These are phyloP conservation scores for Litchi chinensis DNA, from an alignment of 345 rosid genomes.

Conservation along the genomic window DNA sequence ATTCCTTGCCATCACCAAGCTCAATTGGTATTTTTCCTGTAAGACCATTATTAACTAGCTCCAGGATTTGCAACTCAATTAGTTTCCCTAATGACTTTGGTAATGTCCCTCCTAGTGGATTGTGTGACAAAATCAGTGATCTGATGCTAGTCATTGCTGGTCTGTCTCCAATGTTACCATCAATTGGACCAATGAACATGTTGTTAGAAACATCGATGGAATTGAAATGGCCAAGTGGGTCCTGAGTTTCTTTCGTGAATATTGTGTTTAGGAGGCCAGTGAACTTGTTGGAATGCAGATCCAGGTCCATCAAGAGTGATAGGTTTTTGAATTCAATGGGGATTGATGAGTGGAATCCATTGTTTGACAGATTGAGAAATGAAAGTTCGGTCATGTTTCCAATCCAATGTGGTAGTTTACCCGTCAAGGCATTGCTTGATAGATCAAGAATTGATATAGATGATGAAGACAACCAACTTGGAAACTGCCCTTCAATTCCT, in stretches of 20 bases:
- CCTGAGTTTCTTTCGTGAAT: slow-evolving; percentile 39
- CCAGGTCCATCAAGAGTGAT: slow-evolving; percentile 57
- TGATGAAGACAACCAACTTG: slow-evolving; percentile 49
- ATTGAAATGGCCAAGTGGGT: slow-evolving; percentile 53
- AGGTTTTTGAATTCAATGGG: slow-evolving; percentile 55
- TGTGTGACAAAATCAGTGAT: slow-evolving; percentile 47
- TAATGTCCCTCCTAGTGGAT: slow-evolving; percentile 46
- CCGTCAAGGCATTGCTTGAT: slow-evolving; percentile 52
- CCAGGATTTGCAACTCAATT: slow-evolving; percentile 36
- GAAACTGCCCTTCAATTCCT: slow-evolving; percentile 49
- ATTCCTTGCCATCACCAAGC: slow-evolving; percentile 40
- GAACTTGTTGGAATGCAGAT: slow-evolving; percentile 63
- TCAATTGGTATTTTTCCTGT: slow-evolving; percentile 50
- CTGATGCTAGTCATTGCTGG: slow-evolving; percentile 42
- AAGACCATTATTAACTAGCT: slow-evolving; percentile 35
- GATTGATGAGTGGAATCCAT: slow-evolving; percentile 45
- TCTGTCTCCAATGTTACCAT: slow-evolving; percentile 34
- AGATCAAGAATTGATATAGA: slow-evolving; percentile 52
- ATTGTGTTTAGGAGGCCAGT: slow-evolving; percentile 36
- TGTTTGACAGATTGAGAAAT: slow-evolving; percentile 56
- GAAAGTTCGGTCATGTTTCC: slow-evolving; percentile 57
- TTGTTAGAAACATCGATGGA: slow-evolving; percentile 53
- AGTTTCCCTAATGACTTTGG: slow-evolving; percentile 47
- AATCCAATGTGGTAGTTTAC: slow-evolving; percentile 51
- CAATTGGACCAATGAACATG: slow-evolving; percentile 45